Base-by-base conservation (phyloP, 2,329 filamentous ascomycete genomes). In the Cercospora sp. region DNA sequence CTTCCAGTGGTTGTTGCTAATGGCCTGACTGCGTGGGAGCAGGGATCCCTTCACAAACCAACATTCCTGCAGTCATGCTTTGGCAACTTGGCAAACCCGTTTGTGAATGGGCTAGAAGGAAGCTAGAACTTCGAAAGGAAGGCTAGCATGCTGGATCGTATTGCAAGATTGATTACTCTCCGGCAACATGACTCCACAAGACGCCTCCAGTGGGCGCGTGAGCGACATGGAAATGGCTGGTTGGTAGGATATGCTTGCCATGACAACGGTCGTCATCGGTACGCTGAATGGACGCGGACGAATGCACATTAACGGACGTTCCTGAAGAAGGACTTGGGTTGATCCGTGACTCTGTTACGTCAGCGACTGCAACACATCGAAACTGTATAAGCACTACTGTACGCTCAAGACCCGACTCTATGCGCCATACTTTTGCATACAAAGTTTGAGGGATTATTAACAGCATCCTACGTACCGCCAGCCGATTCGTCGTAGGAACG, bases 121-220 rank as follows among this genome's bases (percentile, higher is more conserved):
- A 40, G 30, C 61, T 63, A 63, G 61, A 63, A 63, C 30, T 53
- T 63, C 45, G 53, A 51, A 10, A 57, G 61, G 57, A 63, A 31
- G 42, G 45, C 26, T 53, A 28, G 48, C 40, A 16, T 51, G 51
- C 42, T 20, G 9, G 30, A 55, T 63, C 45, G 30, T 55, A n/a
- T n/a, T 30, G 45, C 30, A 13, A 18, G 42, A 63, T 28, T 55
- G 23, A 26, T 26, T 55, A 26, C 48, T 16, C 7, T 23, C 20
- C 48, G 48, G 12, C 48, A 23, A 55, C 23, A 12, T 48, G 45
- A 10, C 8, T 23, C 18, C 45, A 48, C 18, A 10, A 48, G 45
- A 23, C n/a, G 45, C 45, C 23, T 1, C 8, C 8, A 48, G 20
- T 6, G 45, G 45, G 5, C 45, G 45, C 45, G 45, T 48, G 45